These are phyloP conservation scores for Solanum dulcamara DNA, from an alignment of 257 asterid genomes.

Conservation along the genomic window DNA sequence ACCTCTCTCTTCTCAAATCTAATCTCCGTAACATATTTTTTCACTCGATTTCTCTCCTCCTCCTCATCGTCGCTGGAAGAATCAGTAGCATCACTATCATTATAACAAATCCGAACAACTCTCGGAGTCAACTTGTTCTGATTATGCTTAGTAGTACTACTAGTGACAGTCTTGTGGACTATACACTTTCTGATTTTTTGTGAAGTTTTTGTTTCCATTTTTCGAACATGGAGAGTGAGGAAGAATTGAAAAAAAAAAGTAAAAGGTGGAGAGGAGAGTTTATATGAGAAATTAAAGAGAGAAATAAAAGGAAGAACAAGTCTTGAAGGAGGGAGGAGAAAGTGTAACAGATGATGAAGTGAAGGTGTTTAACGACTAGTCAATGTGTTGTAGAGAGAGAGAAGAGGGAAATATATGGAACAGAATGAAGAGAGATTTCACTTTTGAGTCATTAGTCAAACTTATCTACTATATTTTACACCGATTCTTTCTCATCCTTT, in stretches of 20 bases:
- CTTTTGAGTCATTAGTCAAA: not conserved
- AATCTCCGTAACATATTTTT: conserved; percentile 40
- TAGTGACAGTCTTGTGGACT: not conserved
- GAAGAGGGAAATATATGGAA: not conserved
- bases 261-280: no score
- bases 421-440: not conserved
- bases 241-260: not conserved
- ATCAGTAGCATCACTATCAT: conserved; percentile 73
- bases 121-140: conserved; percentile 12
- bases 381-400: not conserved
- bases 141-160: not conserved
- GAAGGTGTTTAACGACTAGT: not conserved
- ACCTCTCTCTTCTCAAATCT: conserved; percentile 13
- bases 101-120: conserved; percentile 37
- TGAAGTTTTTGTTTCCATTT: not conserved
- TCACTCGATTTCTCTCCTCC: conserved; percentile 10
- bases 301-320: conserved; percentile 1
- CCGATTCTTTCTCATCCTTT: not conserved
- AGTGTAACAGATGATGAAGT: not conserved
- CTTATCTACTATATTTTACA: not conserved
- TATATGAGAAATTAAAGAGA: not conserved
- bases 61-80: conserved; percentile 39
- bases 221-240: not conserved
- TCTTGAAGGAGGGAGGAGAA: not conserved
- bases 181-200: not conserved